A percentile compares a stretch with the other conserved stretches of the same genome.
These are phyloP conservation scores for Gomphus bonarii DNA, from an alignment of 1,284 basidiomycete genomes.

Conservation along the genomic window DNA sequence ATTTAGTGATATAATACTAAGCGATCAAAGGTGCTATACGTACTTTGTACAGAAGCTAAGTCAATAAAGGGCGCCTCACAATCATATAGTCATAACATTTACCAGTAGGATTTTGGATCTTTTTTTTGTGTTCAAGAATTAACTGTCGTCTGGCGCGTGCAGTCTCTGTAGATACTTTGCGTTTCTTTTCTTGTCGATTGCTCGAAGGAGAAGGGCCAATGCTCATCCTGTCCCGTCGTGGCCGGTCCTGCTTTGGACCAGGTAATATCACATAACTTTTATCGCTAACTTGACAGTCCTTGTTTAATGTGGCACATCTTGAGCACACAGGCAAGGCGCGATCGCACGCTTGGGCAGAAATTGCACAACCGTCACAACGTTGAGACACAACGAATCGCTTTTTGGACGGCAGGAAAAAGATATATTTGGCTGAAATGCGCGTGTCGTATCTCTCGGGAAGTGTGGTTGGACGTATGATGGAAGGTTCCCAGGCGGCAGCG, in stretches of 20 bases:
- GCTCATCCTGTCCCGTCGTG: too few species aligned
- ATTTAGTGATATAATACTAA: background rate
- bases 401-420: background rate
- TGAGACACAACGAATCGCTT: background rate
- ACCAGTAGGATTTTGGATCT: background rate
- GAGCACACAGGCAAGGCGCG: background rate
- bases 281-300: background rate
- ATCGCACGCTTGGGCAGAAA: background rate
- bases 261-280: background rate
- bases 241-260: background rate
- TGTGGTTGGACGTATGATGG: background rate
- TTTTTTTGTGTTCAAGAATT: background rate
- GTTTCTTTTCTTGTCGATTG: background rate
- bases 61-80: background rate
- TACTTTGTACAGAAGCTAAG: background rate
- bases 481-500: background rate
- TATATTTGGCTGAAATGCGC: background rate
- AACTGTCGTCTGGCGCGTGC: background rate
- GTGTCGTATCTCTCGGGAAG: constrained; percentile 5
- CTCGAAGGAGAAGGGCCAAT: background rate
- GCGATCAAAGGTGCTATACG: background rate
- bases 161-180: background rate
- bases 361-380: background rate
- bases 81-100: background rate
- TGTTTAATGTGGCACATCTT: background rate